phyloP scores from a whole-genome alignment of 176 grass and related monocot genomes.

The Triticum monococcum region DNA sequence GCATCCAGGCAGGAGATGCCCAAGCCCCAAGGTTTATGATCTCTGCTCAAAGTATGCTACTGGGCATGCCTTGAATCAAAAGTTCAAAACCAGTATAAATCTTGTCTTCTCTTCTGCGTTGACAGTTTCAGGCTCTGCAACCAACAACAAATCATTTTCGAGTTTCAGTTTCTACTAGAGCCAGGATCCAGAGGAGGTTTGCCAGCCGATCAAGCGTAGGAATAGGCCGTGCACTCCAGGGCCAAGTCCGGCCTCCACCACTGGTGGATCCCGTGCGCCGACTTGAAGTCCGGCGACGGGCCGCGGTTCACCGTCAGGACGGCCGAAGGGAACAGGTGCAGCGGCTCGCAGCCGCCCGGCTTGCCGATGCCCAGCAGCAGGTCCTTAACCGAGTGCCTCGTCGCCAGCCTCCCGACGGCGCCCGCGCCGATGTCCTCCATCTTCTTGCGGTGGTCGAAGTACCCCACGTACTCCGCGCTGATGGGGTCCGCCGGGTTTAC shows the following conservation, averaged over 20 bases:
- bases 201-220: slow-evolving; percentile 11
- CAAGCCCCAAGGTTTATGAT: too few species aligned
- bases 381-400: slow-evolving; percentile 65
- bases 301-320: slow-evolving; percentile 58
- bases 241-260: slow-evolving; percentile 60
- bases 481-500: slow-evolving; percentile 68
- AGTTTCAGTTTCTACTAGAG: too few species aligned
- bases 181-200: too few species aligned
- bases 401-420: slow-evolving; percentile 58
- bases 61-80: too few species aligned
- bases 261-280: slow-evolving; percentile 80
- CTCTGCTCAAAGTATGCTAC: too few species aligned
- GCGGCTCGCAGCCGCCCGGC: slow-evolving; percentile 44
- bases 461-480: slow-evolving; percentile 68
- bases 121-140: too few species aligned
- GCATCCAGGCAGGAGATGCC: too few species aligned
- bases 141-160: too few species aligned
- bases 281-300: slow-evolving; percentile 53
- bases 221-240: slow-evolving; percentile 41
- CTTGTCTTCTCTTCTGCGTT: too few species aligned
- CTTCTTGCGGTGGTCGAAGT: slow-evolving; percentile 68
- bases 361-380: slow-evolving; percentile 54
- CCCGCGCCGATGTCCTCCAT: slow-evolving; percentile 75
- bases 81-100: too few species aligned
- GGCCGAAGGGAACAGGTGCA: slow-evolving; percentile 72